Percentiles rank a stretch among this genome's conserved stretches.
Evolutionary conservation across 805 yeast species (phyloP).

Genomic region (Scheffersomyces amazonensis): DNA sequence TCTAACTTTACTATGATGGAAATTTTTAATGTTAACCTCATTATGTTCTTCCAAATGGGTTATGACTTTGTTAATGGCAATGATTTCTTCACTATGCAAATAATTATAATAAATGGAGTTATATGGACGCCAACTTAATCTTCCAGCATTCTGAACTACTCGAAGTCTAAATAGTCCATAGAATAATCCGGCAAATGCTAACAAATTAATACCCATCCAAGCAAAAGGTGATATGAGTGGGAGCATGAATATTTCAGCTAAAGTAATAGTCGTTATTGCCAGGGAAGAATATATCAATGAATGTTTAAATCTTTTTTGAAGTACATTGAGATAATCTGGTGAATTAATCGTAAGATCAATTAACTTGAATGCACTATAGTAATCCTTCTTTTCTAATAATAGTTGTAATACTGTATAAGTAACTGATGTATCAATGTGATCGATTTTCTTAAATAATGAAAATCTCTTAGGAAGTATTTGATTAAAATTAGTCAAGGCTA

Average conservation of each 20-base stretch:
- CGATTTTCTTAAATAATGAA: not conserved
- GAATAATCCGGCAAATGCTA: not conserved
- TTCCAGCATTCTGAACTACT: slow-evolving; percentile 12
- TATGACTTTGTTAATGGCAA: slow-evolving; percentile 29
- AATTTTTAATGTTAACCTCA: slow-evolving; percentile 39
- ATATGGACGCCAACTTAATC: slow-evolving; percentile 40
- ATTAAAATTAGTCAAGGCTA: slow-evolving; percentile 7
- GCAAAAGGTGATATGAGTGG: slow-evolving; percentile 11
- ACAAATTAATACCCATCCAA: slow-evolving; percentile 9
- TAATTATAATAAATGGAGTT: slow-evolving; percentile 21
- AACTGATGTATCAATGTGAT: slow-evolving; percentile 3
- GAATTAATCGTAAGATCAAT: slow-evolving; percentile 23
- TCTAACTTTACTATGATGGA: slow-evolving; percentile 30
- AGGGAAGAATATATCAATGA: not conserved
- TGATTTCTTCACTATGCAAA: slow-evolving; percentile 28
- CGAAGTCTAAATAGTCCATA: slow-evolving; percentile 4
- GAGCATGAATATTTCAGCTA: slow-evolving; percentile 14
- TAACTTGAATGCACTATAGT: slow-evolving; percentile 21
- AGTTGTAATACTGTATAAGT: slow-evolving; percentile 13
- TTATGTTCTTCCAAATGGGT: slow-evolving; percentile 41
- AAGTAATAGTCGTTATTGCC: slow-evolving; percentile 11
- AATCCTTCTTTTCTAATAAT: slow-evolving; percentile 24
- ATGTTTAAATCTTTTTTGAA: not conserved
- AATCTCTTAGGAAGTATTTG: not conserved
- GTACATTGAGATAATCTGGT: slow-evolving; percentile 7